Conservation (phyloP, 805 yeast species). For the Lipomyces lipofer region DNA sequence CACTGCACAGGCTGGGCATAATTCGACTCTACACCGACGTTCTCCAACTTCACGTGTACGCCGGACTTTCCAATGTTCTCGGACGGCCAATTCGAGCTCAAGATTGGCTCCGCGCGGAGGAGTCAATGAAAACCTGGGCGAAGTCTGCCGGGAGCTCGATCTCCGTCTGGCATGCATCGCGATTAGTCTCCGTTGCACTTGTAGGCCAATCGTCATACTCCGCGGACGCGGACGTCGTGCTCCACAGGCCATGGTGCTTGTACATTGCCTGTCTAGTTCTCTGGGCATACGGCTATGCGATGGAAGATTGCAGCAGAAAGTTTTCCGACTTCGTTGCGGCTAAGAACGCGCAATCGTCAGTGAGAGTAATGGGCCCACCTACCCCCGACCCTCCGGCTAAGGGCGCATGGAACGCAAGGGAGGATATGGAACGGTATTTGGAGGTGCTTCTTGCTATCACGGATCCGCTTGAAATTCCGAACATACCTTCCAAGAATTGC, state of each 20-base stretch:
- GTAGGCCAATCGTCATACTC: slow-evolving; percentile 32
- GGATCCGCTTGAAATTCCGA: slow-evolving; percentile 18
- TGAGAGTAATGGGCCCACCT: neutral
- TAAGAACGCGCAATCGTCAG: neutral
- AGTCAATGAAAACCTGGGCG: slow-evolving; percentile 33
- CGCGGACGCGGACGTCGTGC: slow-evolving; percentile 31
- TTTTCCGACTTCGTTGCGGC: slow-evolving; percentile 10
- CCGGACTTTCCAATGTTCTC: slow-evolving; percentile 29
- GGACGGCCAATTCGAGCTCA: slow-evolving; percentile 27
- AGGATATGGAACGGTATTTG: slow-evolving; percentile 24
- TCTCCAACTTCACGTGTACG: slow-evolving; percentile 32
- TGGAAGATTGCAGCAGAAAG: slow-evolving; percentile 14
- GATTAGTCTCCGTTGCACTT: slow-evolving; percentile 23
- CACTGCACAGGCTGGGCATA: slow-evolving; percentile 34
- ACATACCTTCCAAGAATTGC: slow-evolving; percentile 19
- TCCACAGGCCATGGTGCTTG: slow-evolving; percentile 36
- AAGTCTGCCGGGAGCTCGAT: slow-evolving; percentile 32
- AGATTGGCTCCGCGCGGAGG: slow-evolving; percentile 31
- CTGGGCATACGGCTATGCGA: slow-evolving; percentile 35
- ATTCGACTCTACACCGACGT: slow-evolving; percentile 35
- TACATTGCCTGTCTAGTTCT: slow-evolving; percentile 35
- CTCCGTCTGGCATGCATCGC: slow-evolving; percentile 37
- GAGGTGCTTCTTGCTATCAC: slow-evolving; percentile 18
- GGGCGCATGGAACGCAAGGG: slow-evolving; percentile 22
- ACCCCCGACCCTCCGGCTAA: neutral